A percentile compares a stretch with the other conserved stretches of the same genome.
Evolutionary conservation across 129 eudicot genomes (phyloP).

Genomic region (Pittosporum tobira): DNA sequence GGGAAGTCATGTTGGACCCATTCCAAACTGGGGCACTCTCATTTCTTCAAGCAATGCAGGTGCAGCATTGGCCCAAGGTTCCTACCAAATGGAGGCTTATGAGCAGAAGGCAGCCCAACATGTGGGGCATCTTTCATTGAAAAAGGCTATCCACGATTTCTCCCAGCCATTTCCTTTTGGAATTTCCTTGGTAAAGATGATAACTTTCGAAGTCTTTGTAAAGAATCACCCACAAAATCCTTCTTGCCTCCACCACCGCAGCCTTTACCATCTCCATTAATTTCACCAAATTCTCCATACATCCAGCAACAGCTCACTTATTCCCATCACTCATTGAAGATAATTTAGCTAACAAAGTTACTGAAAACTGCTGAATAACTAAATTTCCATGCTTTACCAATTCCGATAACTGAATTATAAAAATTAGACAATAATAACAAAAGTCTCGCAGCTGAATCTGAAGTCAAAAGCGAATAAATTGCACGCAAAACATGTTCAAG

Average conservation of each 20-base stretch:
- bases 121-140: slow-evolving; percentile 49
- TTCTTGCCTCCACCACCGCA: slow-evolving; percentile 52
- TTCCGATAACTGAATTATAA: slow-evolving; percentile 42
- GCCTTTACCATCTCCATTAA: slow-evolving; percentile 63
- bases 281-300: slow-evolving; percentile 60
- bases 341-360: slow-evolving; percentile 40
- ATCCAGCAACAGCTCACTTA: slow-evolving; percentile 50
- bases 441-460: slow-evolving; percentile 35
- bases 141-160: slow-evolving; percentile 72
- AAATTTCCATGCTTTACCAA: slow-evolving; percentile 49
- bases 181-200: no score
- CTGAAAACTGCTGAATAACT: slow-evolving; percentile 49
- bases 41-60: slow-evolving; percentile 67
- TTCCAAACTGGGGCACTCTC: slow-evolving; percentile 61
- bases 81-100: slow-evolving; percentile 51
- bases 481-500: slow-evolving; percentile 67
- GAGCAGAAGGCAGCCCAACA: slow-evolving; percentile 35
- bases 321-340: slow-evolving; percentile 42
- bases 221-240: no score
- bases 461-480: slow-evolving; percentile 43
- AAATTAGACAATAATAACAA: slow-evolving; percentile 40
- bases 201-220: no score
- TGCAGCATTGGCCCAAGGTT: slow-evolving; percentile 50
- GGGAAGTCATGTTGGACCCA: slow-evolving; percentile 59
- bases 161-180: slow-evolving; percentile 43